Base-by-base conservation (phyloP, 345 rosid species). In the Hibiscus mutabilis region DNA sequence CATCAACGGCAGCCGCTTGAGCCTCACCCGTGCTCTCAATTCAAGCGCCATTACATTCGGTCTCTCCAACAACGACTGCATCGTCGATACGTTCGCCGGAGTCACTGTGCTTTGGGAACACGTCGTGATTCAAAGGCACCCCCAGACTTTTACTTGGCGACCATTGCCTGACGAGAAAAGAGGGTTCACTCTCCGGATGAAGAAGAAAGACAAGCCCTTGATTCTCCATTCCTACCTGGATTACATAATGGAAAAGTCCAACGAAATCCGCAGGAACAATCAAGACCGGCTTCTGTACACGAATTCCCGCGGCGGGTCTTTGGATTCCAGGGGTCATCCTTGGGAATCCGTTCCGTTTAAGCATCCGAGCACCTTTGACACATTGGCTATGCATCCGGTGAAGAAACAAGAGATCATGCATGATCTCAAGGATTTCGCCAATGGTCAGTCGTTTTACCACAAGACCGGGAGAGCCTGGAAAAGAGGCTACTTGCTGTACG, bases 21-120 rank as follows among this genome's bases (percentile, higher is more conserved):
- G 89, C 78, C 96, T 93, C 74, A 89, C 98, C 4, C 90, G 98
- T 27, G 87, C 94, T 51, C 78, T 87, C 69, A 93, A 93, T 82
- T 89, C 98, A 4, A 86, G 87, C 71, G 93, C 91, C 81, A 84
- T 88, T 79, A 91, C 98, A 2, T 93, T 89, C 63, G 93, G 96
- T 31, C 84, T 91, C 51, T 83, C 97, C 31, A 87, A 79, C 83
- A 93, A 91, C 79, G 97, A 93, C 79, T 77, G 80, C 80, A 84
- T 93, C 77, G 67, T 79, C 25, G 98, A 93, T 71, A 63, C 84
- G 15, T 91, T 86, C 60, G 22, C 76, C 16, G 91, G 87, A 66
- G 84, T 79, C 55, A 70, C 82, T 9, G 88, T 93, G 52, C 83
- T 82, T 33, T 93, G 98, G 98, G 98, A 93, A 68, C 98, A 93